These are phyloP conservation scores for Beta lomatogona DNA, from an alignment of 179 eudicot species.

Conservation along the genomic window DNA sequence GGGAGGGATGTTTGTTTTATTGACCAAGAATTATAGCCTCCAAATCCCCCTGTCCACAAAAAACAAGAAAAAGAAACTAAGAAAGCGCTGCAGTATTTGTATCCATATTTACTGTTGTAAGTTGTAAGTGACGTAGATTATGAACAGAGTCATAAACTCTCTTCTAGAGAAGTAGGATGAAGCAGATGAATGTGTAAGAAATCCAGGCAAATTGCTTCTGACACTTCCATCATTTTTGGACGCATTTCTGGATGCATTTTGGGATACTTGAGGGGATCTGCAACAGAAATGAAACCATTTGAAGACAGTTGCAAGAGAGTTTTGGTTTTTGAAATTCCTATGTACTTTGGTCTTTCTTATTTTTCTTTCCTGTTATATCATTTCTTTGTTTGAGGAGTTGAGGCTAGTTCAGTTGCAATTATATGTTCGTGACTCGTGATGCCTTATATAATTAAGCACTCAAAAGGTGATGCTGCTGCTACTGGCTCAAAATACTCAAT, in stretches of 20 bases:
- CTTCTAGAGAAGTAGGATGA: slow-evolving; percentile 18
- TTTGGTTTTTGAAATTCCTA: background rate
- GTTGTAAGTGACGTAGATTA: background rate
- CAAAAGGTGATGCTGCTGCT: too few relatives aligned
- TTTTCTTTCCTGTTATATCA: background rate
- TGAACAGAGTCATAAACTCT: background rate
- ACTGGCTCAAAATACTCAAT: background rate
- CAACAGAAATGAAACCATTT: slow-evolving; percentile 28
- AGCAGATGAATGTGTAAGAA: slow-evolving; percentile 23
- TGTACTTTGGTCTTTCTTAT: background rate
- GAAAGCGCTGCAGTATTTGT: background rate
- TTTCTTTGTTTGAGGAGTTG: background rate
- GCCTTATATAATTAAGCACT: background rate
- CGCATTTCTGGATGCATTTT: background rate
- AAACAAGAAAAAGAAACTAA: background rate
- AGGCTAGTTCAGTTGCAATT: background rate
- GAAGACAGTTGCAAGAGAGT: slow-evolving; percentile 12
- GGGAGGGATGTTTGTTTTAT: background rate
- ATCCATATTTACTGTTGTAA: background rate
- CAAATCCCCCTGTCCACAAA: background rate
- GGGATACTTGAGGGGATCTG: slow-evolving; percentile 30
- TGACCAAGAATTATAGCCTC: background rate
- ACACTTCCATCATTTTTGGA: background rate
- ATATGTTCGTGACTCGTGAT: background rate
- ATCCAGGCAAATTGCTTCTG: slow-evolving; percentile 16